These are phyloP conservation scores for Maudiozyma barnettii DNA, from an alignment of 805 yeast species.

Conservation along the genomic window DNA sequence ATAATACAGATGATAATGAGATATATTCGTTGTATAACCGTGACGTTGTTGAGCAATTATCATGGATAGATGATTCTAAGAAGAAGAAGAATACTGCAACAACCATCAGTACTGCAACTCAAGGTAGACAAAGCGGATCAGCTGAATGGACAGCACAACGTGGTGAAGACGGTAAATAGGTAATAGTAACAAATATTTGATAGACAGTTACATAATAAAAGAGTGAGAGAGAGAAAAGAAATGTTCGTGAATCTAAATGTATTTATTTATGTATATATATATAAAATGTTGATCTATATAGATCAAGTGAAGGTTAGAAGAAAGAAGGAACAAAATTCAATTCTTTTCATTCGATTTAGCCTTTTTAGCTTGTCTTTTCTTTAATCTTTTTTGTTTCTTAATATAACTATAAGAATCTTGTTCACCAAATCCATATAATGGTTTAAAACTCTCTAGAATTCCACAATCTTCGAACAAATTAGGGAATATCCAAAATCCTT, in stretches of 20 bases:
- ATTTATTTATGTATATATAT: slow-evolving; percentile 1
- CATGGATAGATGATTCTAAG: slow-evolving; percentile 10
- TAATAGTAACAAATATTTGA: not conserved
- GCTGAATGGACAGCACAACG: slow-evolving; percentile 66
- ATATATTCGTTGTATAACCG: slow-evolving; percentile 27
- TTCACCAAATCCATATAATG: slow-evolving; percentile 78
- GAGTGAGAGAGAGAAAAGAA: not conserved
- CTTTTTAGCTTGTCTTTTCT: slow-evolving; percentile 22
- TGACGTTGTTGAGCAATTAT: slow-evolving; percentile 30
- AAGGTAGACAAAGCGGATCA: slow-evolving; percentile 62
- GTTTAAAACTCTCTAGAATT: slow-evolving; percentile 81
- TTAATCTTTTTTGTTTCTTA: slow-evolving; percentile 26
- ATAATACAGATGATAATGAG: slow-evolving; percentile 28
- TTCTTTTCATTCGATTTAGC: not conserved
- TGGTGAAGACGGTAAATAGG: slow-evolving; percentile 58
- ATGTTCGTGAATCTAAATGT: not conserved
- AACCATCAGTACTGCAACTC: not conserved
- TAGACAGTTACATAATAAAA: not conserved
- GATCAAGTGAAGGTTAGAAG: too few species aligned
- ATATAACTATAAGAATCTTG: slow-evolving; percentile 25
- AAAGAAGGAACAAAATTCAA: too few species aligned
- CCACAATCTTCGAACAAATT: slow-evolving; percentile 94
- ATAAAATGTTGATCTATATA: too few species aligned
- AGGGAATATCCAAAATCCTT: slow-evolving; percentile 93
- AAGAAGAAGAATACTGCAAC: not conserved